Evolutionary conservation across 202 grass and related monocot species (phyloP).

Genomic region (Setaria italica): DNA sequence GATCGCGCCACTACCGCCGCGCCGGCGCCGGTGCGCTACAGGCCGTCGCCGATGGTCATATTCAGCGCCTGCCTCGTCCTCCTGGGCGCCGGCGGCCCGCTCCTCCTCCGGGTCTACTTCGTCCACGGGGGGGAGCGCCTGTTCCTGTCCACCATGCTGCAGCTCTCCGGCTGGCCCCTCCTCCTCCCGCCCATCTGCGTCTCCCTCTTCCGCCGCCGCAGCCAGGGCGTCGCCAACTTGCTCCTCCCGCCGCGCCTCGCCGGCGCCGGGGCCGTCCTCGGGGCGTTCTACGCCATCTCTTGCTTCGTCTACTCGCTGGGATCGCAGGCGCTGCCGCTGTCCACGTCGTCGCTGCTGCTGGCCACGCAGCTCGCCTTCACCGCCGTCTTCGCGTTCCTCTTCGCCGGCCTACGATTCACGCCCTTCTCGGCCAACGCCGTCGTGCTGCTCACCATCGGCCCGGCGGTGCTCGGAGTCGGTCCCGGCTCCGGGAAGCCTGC

Average conservation of each 20-base stretch:
- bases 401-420: conserved; percentile 65
- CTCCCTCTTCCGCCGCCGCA: conserved; percentile 45
- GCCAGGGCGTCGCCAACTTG: conserved; percentile 4
- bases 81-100: conserved; percentile 45
- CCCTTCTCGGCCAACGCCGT: conserved; percentile 78
- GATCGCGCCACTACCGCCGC: background rate
- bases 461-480: conserved; percentile 66
- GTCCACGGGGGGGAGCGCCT: conserved; percentile 60
- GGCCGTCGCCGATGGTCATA: conserved; percentile 45
- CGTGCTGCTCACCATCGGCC: conserved; percentile 71
- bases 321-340: conserved; percentile 61
- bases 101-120: conserved; percentile 81
- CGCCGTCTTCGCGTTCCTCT: conserved; percentile 61
- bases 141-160: conserved; percentile 61
- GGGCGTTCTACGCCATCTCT: conserved; percentile 49
- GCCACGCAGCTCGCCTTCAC: conserved; percentile 87
- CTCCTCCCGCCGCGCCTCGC: conserved; percentile 52
- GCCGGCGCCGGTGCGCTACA: conserved; percentile 6
- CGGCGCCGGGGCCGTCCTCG: conserved; percentile 45
- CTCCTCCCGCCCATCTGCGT: conserved; percentile 59
- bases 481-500: conserved; percentile 32
- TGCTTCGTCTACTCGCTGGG: conserved; percentile 66
- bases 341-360: conserved; percentile 65
- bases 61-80: conserved; percentile 58
- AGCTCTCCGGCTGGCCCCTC: conserved; percentile 71